Evolutionary conservation across 306 rosid species (phyloP).

Genomic region (Delonix regia): DNA sequence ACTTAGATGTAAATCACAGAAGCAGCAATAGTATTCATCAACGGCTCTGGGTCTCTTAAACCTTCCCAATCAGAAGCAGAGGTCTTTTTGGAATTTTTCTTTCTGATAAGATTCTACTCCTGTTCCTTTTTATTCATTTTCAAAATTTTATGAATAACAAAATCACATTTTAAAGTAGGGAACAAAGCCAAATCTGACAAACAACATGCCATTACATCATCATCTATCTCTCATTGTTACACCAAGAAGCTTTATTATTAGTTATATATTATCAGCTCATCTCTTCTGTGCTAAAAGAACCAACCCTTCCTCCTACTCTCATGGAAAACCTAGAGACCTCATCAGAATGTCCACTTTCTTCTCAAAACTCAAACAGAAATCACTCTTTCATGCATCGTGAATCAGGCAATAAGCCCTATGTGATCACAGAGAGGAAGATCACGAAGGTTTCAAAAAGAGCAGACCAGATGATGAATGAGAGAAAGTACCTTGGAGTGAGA

Average conservation of each 20-base stretch:
- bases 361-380: constrained; percentile 41
- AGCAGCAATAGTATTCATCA: constrained; percentile 10
- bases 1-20: constrained; percentile 12
- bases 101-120: constrained; percentile 35
- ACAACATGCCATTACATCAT: constrained; percentile 44
- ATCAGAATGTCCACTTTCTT: constrained; percentile 37
- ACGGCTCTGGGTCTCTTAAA: constrained; percentile 2
- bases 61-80: constrained; percentile 17
- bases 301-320: constrained; percentile 44
- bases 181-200: constrained; percentile 54
- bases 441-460: constrained; percentile 35
- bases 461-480: constrained; percentile 31
- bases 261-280: constrained; percentile 26
- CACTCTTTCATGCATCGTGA: constrained; percentile 26
- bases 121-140: constrained; percentile 21
- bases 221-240: constrained; percentile 40
- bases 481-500: constrained; percentile 82
- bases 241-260: constrained; percentile 29
- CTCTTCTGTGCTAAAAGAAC: constrained; percentile 36
- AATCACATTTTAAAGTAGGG: constrained; percentile 20
- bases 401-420: constrained; percentile 29
- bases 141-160: not conserved
- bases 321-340: constrained; percentile 52
- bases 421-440: constrained; percentile 18
- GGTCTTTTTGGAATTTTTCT: constrained; percentile 22